These are phyloP conservation scores for Stipa capillata DNA, from an alignment of 176 grass and related monocot species.

Conservation along the genomic window DNA sequence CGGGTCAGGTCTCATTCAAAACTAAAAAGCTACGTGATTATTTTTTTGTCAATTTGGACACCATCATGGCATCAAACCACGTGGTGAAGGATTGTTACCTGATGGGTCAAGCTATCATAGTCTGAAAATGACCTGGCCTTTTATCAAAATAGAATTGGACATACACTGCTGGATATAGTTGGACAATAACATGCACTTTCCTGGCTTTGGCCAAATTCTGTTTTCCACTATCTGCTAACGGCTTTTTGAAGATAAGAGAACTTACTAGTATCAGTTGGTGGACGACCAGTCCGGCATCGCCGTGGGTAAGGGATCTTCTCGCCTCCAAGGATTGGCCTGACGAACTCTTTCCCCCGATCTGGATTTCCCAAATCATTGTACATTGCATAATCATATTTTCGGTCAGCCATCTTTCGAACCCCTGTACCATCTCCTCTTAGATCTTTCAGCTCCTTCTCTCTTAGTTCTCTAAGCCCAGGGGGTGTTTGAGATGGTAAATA, in stretches of 20 bases:
- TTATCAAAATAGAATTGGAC: conserved; percentile 11
- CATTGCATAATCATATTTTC: conserved; percentile 75
- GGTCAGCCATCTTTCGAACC: conserved; percentile 65
- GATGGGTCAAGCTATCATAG: conserved; percentile 2
- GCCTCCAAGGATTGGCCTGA: conserved; percentile 67
- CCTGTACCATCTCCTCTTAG: conserved; percentile 78
- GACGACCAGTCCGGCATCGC: conserved; percentile 78
- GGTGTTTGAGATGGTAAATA: conserved; percentile 90
- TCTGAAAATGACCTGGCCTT: conserved; percentile 21
- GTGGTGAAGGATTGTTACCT: not conserved
- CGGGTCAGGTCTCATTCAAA: not conserved
- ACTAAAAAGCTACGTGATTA: not conserved
- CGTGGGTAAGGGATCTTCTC: conserved; percentile 82
- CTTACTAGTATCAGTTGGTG: conserved; percentile 86
- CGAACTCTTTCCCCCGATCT: conserved; percentile 57
- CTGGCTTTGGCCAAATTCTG: conserved; percentile 6
- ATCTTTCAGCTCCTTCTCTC: conserved; percentile 72
- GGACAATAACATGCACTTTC: conserved; percentile 16
- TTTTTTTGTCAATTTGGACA: conserved; percentile 15
- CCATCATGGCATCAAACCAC: not conserved
- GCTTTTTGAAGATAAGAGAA: conserved; percentile 20
- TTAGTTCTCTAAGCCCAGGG: conserved; percentile 58
- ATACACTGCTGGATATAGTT: conserved; percentile 22
- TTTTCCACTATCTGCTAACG: not conserved
- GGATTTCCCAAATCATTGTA: conserved; percentile 98